Base-by-base conservation (phyloP, 306 rosid genomes). In the Quercus alba region DNA sequence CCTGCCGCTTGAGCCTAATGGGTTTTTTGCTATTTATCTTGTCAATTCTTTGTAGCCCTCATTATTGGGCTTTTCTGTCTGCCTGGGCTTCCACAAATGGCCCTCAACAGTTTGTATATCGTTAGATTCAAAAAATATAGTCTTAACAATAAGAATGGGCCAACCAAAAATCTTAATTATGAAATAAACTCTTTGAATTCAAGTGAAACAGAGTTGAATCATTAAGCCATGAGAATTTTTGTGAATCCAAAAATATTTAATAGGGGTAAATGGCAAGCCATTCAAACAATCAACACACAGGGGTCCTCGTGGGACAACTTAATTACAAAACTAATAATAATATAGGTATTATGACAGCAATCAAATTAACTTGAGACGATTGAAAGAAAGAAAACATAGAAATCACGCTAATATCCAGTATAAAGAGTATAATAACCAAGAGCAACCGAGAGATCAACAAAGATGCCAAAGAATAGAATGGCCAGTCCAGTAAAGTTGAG, bases 381-480 rank as follows among this genome's bases (percentile, higher is more conserved):
- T 57, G 9, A 41, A 46, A 44, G 38, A 38, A 33, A 23, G 17
- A 44, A 71, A 49, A 12, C 54, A 71, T 8, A 71, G 26, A 41
- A 19, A 31, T 44, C 74, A 69, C 26, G 3, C 46, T 41, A 41
- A 8, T 41, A 41, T 7, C 0, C 11, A 0, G 31, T 2, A 51
- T 1, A 3, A 26, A 76, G 31, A 80, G 59, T 64, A 28, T 56
- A 82, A 20, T 81, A 77, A 1, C 82, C 83, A 67, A 87, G 64
- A 72, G 79, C 77, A 62, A 88, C 57, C 2, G 91, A 76, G 13
- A 93, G 33, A 77, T 86, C 91, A 0, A 93, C 97, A 80, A 88
- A 90, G 61, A 91, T 81, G 9, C 95, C 99, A 18, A 93, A 94
- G 78, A 94, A 84, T 35, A 94, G 92, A 83, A 94, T 84, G 1